phyloP scores from a whole-genome alignment of 306 rosid genomes.

The Calophaca sinica region DNA sequence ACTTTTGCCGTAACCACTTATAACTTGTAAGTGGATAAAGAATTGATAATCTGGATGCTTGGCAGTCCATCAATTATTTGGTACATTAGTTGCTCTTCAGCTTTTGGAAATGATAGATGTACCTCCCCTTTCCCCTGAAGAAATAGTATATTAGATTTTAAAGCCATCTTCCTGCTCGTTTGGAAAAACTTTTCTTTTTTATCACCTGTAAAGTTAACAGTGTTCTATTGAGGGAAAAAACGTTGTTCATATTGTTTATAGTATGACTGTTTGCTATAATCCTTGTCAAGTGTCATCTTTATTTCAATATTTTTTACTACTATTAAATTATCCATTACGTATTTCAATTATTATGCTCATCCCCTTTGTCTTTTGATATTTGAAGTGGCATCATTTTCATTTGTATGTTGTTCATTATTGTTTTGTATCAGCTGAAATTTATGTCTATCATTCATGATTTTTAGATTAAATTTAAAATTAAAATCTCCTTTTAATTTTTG shows the following conservation, averaged over 20 bases:
- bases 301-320: conserved; percentile 1
- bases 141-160: conserved; percentile 18
- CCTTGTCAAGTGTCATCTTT: neutral
- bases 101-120: conserved; percentile 14
- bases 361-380: conserved; percentile 27
- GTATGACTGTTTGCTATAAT: conserved; percentile 14
- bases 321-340: neutral
- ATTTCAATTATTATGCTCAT: conserved; percentile 18
- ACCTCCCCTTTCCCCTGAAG: neutral
- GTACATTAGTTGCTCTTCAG: conserved; percentile 11
- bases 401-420: conserved; percentile 21
- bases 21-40: conserved; percentile 17
- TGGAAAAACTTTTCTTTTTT: neutral
- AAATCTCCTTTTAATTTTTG: conserved; percentile 12
- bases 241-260: conserved; percentile 4
- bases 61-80: conserved; percentile 18
- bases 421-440: conserved; percentile 36
- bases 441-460: conserved; percentile 18
- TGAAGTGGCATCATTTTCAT: conserved; percentile 5
- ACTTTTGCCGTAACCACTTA: conserved; percentile 10
- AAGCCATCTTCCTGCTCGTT: conserved; percentile 8
- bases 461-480: conserved; percentile 19
- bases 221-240: conserved; percentile 5
- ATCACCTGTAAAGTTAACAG: neutral
- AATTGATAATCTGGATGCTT: conserved; percentile 32